phyloP scores from a whole-genome alignment of 2,329 filamentous ascomycete species.

The Corinectria fuckeliana region DNA sequence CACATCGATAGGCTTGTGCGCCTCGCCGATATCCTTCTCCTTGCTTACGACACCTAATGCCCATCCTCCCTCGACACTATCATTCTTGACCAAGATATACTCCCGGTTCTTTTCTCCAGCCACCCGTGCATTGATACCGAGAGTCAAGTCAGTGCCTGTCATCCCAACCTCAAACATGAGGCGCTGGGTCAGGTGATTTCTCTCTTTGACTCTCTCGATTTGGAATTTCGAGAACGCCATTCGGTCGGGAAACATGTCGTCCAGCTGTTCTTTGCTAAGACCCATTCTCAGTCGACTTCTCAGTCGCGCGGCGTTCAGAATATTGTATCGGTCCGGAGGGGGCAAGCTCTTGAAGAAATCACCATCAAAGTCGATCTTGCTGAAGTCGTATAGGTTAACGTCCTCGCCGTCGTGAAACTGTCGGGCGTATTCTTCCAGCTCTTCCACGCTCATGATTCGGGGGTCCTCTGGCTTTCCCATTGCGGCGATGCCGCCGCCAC shows the following conservation, averaged over 20 bases:
- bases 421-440: slow-evolving; percentile 90
- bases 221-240: slow-evolving; percentile 98
- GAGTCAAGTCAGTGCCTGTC: slow-evolving; percentile 75
- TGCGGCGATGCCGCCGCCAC: slow-evolving; percentile 75
- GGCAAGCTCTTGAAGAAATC: slow-evolving; percentile 94
- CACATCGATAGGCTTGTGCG: slow-evolving; percentile 90
- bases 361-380: slow-evolving; percentile 97
- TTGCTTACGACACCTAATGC: slow-evolving; percentile 91
- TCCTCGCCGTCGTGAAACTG: slow-evolving; percentile 94
- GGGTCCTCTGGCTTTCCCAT: slow-evolving; percentile 94
- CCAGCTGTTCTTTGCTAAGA: slow-evolving; percentile 92
- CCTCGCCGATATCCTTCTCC: slow-evolving; percentile 78
- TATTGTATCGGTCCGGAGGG: slow-evolving; percentile 92
- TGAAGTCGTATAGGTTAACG: slow-evolving; percentile 92
- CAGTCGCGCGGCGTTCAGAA: slow-evolving; percentile 89
- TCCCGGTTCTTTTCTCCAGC: slow-evolving; percentile 88
- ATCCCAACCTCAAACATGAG: slow-evolving; percentile 95
- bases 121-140: slow-evolving; percentile 70
- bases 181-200: slow-evolving; percentile 92
- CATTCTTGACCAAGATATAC: slow-evolving; percentile 95
- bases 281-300: slow-evolving; percentile 93
- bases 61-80: slow-evolving; percentile 94
- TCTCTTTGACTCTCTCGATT: slow-evolving; percentile 89
- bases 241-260: slow-evolving; percentile 94
- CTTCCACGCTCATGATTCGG: slow-evolving; percentile 93